Evolutionary conservation across 345 rosid species (phyloP).

Genomic region (Mercurialis annua): DNA sequence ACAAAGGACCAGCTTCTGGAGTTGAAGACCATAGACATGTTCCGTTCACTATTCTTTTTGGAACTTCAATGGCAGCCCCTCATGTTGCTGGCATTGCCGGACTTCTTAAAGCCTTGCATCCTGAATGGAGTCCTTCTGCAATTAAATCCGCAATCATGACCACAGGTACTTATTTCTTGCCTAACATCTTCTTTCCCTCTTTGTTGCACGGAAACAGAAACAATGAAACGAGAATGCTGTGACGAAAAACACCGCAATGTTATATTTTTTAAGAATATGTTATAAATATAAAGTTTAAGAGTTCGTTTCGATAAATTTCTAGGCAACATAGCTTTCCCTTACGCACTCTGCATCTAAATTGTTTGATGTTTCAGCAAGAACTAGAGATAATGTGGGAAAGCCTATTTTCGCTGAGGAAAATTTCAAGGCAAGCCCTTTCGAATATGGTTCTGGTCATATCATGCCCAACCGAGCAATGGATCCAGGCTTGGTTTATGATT

Average conservation of each 20-base stretch:
- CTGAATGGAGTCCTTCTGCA: conserved; percentile 26
- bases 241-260: no score
- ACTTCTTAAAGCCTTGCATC: conserved; percentile 15
- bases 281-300: no score
- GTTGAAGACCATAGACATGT: conserved; percentile 47
- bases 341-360: no score
- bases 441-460: conserved; percentile 20
- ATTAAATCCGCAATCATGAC: conserved; percentile 28
- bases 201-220: no score
- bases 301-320: no score
- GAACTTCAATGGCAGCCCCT: conserved; percentile 62
- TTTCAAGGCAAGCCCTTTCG: conserved; percentile 10
- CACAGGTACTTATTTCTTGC: no score
- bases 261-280: no score
- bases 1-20: conserved; percentile 50
- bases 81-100: conserved; percentile 24
- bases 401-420: no score
- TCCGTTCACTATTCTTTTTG: conserved; percentile 63
- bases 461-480: conserved; percentile 13
- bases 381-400: background rate
- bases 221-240: no score
- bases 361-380: conserved; percentile 13
- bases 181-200: no score
- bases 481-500: conserved; percentile 27
- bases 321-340: no score